Evolutionary conservation across 2,329 filamentous ascomycete genomes (phyloP), one percentile per base, ranked within the genome.

Genomic region (Nigrograna mackinnonii): DNA sequence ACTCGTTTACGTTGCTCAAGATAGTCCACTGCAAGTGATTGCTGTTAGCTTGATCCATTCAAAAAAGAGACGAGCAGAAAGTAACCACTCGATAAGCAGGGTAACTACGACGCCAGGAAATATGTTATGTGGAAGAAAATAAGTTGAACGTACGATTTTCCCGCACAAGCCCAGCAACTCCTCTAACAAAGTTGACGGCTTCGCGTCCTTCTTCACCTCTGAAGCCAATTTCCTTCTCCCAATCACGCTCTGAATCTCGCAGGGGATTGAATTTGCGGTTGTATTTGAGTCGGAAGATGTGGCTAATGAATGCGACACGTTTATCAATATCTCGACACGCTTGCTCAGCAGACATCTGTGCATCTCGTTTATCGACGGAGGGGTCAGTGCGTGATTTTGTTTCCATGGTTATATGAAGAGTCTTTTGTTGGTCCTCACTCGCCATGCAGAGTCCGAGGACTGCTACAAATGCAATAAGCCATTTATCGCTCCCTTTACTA

Each of bases 281-380:
- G 51, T 76, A 76, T 52, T 76, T 77, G 67, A 67, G 72, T 26
- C 71, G 58, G 55, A 76, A 78, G 11, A 78, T 64, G 14, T 68
- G 68, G 37, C 69, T 60, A 34, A 78, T 58, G 41, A 77, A 69
- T 12, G 60, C 55, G 54, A 73, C 76, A 9, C 70, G 58, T 17
- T 66, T 58, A 32, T 78, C 75, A 34, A 77, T 76, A 9, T 69
- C 64, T 17, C 64, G 48, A 43, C 72, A 75, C 4, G 72, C 68
- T 35, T 62, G 60, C 13, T 66, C 56, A 1, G 73, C 72, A 34
- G 64, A 51, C 22, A 39, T 60, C 53, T 63, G 58, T 14, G 52
- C 55, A 28, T 59, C 60, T n/a, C 49, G 47, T 18, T 32, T 34
- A 28, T 65, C 57, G 2, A 58, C 38, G 22, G 55, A 45, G 9